These are phyloP conservation scores for Boletus sp. DNA, from an alignment of 768 basidiomycete species.

Conservation along the genomic window DNA sequence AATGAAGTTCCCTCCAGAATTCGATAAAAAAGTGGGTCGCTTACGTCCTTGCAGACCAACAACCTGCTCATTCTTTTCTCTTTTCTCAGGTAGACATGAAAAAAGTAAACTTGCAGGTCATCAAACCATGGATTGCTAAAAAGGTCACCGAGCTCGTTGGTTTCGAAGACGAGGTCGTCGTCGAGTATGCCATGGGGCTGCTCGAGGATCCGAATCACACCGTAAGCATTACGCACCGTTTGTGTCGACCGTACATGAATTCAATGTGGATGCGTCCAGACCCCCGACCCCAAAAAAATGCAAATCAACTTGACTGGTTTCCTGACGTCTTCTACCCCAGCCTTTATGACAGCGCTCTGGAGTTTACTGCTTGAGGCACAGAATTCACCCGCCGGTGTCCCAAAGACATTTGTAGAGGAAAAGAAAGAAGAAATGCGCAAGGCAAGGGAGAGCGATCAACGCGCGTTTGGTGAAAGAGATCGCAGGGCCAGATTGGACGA, in stretches of 20 bases:
- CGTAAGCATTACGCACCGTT: slow-evolving; percentile 43
- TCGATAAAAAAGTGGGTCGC: slow-evolving; percentile 73
- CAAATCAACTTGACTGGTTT: slow-evolving; percentile 95
- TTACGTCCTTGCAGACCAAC: neutral
- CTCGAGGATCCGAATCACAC: slow-evolving; percentile 83
- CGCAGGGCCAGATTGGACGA: slow-evolving; percentile 68
- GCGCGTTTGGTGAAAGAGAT: slow-evolving; percentile 69
- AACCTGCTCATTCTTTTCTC: neutral
- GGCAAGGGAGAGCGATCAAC: slow-evolving; percentile 58
- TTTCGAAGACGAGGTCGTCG: slow-evolving; percentile 94
- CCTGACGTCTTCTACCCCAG: slow-evolving; percentile 78
- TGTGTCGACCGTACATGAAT: neutral
- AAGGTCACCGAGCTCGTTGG: slow-evolving; percentile 88
- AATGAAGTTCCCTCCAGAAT: slow-evolving; percentile 89
- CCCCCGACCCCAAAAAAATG: slow-evolving; percentile 92
- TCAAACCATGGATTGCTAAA: slow-evolving; percentile 94
- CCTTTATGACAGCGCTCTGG: slow-evolving; percentile 91
- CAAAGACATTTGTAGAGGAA: slow-evolving; percentile 84
- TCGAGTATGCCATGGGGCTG: slow-evolving; percentile 94
- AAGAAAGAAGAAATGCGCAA: slow-evolving; percentile 91
- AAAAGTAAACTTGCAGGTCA: slow-evolving; percentile 90
- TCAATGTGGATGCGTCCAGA: slow-evolving; percentile 41
- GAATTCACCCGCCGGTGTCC: slow-evolving; percentile 83
- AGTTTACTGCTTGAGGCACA: slow-evolving; percentile 91
- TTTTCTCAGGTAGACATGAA: slow-evolving; percentile 80